Percentiles rank a stretch among this genome's conserved stretches.
phyloP scores from a whole-genome alignment of 225 moss, liverwort and hornwort genomes.

The Antitrichia curtipendula region DNA sequence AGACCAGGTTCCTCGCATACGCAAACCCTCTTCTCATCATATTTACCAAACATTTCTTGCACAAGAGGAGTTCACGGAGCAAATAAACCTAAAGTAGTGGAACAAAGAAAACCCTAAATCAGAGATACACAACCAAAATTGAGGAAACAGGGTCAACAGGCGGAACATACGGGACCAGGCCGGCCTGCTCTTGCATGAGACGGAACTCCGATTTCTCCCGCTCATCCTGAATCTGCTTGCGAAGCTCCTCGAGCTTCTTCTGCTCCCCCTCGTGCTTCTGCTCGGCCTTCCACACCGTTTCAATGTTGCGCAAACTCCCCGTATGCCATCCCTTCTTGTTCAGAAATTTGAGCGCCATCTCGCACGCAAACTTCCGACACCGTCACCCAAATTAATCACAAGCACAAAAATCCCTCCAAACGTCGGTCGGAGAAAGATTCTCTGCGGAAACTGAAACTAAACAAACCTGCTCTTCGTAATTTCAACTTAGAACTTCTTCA shows the following conservation, averaged over 20 bases:
- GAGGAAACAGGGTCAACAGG: background rate
- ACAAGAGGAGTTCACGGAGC: background rate
- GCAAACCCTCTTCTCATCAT: background rate
- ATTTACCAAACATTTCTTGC: background rate
- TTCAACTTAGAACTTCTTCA: background rate
- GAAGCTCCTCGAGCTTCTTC: conserved; percentile 95
- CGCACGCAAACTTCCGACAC: background rate
- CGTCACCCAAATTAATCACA: background rate
- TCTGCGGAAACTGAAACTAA: background rate
- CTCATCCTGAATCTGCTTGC: conserved; percentile 86
- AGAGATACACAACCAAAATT: background rate
- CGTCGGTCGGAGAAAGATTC: background rate
- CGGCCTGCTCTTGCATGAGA: conserved; percentile 64
- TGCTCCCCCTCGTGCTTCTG: conserved; percentile 95
- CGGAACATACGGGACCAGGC: conserved; percentile 47
- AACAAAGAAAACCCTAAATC: background rate
- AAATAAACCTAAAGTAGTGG: background rate
- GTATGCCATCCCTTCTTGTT: conserved; percentile 99
- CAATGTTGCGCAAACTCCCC: conserved; percentile 88
- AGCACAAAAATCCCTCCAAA: background rate
- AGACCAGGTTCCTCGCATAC: background rate
- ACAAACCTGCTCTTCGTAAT: too few species aligned
- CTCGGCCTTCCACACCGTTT: conserved; percentile 98
- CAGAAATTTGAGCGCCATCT: conserved; percentile 94
- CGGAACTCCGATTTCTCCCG: conserved; percentile 91